Evolutionary conservation across 495 filamentous ascomycete species (phyloP).

Genomic region (Penicillium simplicissimum): DNA sequence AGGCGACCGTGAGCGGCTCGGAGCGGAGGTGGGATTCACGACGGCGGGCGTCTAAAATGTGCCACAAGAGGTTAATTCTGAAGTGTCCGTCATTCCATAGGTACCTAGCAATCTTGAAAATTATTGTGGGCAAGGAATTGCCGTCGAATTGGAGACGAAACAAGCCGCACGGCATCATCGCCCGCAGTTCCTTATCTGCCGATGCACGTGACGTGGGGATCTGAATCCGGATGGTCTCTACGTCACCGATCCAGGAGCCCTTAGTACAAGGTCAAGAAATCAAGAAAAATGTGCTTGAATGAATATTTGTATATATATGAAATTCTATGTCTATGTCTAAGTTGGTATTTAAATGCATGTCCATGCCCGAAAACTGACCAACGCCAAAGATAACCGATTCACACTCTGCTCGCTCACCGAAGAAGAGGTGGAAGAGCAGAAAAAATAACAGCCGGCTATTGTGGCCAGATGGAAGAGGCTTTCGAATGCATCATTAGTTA

Average conservation of each 20-base stretch:
- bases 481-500: not conserved
- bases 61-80: not conserved
- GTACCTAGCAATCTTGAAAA: conserved; percentile 8
- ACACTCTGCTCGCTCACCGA: too few relatives aligned
- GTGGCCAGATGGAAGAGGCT: not conserved
- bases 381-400: not conserved
- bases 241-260: conserved; percentile 12
- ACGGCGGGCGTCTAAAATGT: not conserved
- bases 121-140: conserved; percentile 17
- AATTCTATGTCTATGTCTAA: not conserved
- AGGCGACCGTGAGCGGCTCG: conserved; percentile 9
- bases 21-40: not conserved
- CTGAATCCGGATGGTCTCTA: conserved; percentile 25
- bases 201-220: conserved; percentile 29
- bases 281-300: not conserved
- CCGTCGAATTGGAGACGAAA: conserved; percentile 14
- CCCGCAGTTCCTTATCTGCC: conserved; percentile 5
- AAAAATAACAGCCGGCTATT: not conserved
- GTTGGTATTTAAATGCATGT: not conserved
- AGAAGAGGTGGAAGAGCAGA: not conserved
- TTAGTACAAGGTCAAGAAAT: not conserved
- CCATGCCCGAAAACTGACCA: not conserved
- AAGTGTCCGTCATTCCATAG: conserved; percentile 6
- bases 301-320: not conserved
- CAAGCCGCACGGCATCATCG: conserved; percentile 16